phyloP scores from a whole-genome alignment of 2,329 filamentous ascomycete genomes.

The Diaporthe amygdali region DNA sequence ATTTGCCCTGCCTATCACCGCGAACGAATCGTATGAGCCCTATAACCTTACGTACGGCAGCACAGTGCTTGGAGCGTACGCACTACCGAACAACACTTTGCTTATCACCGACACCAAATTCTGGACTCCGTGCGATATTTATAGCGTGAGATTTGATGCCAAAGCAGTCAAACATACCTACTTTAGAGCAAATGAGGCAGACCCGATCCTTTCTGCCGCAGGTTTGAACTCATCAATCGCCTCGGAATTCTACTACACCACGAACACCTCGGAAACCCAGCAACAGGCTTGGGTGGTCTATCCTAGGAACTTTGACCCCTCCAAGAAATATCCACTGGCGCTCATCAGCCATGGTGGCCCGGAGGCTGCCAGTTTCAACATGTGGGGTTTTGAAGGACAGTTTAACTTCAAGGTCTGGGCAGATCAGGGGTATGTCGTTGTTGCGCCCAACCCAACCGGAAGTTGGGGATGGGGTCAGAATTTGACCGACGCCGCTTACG shows the following conservation, averaged over 20 bases:
- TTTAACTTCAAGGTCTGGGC: slow-evolving; percentile 7
- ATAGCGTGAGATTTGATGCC: not conserved
- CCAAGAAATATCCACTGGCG: slow-evolving; percentile 1
- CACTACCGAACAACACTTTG: not conserved
- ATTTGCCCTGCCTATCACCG: not conserved
- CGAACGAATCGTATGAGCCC: not conserved
- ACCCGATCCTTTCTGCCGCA: not conserved
- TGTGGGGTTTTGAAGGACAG: not conserved
- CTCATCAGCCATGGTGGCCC: not conserved
- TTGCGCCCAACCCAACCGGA: not conserved
- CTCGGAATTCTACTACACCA: slow-evolving; percentile 3
- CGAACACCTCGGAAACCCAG: not conserved
- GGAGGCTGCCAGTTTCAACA: not conserved
- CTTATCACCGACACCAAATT: not conserved
- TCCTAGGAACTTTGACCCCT: not conserved
- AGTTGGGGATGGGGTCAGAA: not conserved
- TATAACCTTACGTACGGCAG: not conserved
- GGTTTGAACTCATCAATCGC: not conserved
- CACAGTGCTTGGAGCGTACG: not conserved
- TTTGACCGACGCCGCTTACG: not conserved
- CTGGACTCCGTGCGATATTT: slow-evolving; percentile 1
- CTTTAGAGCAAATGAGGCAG: not conserved
- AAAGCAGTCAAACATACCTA: not conserved
- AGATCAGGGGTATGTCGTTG: not conserved
- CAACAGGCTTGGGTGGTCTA: not conserved